Conservation (phyloP, 2,329 filamentous ascomycete genomes). For the Penicillium sp. region DNA sequence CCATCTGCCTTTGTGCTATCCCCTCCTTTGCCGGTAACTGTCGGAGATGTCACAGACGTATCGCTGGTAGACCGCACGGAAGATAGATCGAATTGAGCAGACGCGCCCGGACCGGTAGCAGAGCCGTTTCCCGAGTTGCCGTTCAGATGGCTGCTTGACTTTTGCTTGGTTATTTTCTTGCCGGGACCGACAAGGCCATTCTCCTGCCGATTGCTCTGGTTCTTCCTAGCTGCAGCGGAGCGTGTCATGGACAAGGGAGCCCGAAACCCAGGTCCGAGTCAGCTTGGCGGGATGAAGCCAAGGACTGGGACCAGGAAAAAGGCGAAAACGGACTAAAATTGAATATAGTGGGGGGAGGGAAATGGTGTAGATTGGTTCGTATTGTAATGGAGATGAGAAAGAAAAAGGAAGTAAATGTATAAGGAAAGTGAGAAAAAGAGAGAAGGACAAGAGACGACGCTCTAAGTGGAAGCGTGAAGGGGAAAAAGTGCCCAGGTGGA, state of each 20-base stretch:
- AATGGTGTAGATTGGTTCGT: constrained; percentile 7
- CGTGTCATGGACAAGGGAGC: constrained; percentile 50
- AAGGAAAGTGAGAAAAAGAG: constrained; percentile 13
- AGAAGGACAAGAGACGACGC: constrained; percentile 8
- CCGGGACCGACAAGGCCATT: constrained; percentile 80
- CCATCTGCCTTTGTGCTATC: constrained; percentile 35
- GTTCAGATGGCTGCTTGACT: constrained; percentile 56
- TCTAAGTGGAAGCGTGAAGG: constrained; percentile 18
- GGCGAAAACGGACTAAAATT: constrained; percentile 20
- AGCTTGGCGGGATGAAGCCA: constrained; percentile 50
- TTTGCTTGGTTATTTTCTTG: constrained; percentile 63
- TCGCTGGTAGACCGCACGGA: constrained; percentile 40
- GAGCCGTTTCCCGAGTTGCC: constrained; percentile 48
- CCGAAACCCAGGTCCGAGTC: constrained; percentile 46
- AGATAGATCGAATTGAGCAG: constrained; percentile 42
- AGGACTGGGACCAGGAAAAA: constrained; percentile 46
- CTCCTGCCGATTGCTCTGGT: constrained; percentile 75
- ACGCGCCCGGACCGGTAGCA: constrained; percentile 35
- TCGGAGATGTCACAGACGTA: constrained; percentile 30
- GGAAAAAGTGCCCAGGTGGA: constrained; percentile 20
- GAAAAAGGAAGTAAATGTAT: constrained; percentile 15
- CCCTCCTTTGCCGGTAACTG: constrained; percentile 24
- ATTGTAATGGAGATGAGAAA: constrained; percentile 1
- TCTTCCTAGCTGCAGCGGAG: constrained; percentile 51
- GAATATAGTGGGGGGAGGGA: constrained; percentile 14